A percentile compares a stretch with the other conserved stretches of the same genome.
phyloP scores from a whole-genome alignment of 1,284 basidiomycete genomes.

The Leccinum colubrinum region DNA sequence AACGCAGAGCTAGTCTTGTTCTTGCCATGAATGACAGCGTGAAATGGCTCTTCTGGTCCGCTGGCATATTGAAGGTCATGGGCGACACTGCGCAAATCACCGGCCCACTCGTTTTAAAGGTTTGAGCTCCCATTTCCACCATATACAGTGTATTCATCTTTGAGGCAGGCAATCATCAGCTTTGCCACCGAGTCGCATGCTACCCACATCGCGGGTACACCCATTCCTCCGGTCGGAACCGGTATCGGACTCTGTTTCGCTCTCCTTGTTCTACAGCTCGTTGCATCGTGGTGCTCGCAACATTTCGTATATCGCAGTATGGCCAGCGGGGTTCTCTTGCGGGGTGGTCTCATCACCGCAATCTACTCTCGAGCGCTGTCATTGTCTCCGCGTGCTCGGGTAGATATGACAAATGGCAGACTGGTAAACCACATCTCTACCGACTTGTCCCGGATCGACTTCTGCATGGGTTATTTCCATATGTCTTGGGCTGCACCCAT shows the following conservation, averaged over 20 bases:
- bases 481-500: background rate
- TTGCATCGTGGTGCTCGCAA: no score
- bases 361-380: background rate
- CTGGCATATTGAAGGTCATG: no score
- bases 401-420: background rate
- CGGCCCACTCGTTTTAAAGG: no score
- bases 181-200: conserved; percentile 69
- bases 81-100: no score
- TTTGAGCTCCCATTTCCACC: no score
- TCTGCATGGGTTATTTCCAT: background rate
- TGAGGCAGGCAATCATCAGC: conserved; percentile 51
- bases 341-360: background rate
- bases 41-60: no score
- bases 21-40: no score
- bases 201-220: conserved; percentile 46
- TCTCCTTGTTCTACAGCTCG: no score
- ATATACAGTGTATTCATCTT: no score
- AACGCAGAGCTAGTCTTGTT: no score
- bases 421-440: background rate
- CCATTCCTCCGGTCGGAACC: conserved; percentile 57
- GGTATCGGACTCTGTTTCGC: conserved; percentile 36
- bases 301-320: background rate
- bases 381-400: background rate
- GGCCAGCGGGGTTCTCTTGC: background rate
- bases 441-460: background rate